Evolutionary conservation across 768 basidiomycete genomes (phyloP).

Genomic region (Lactifluus pinguis): DNA sequence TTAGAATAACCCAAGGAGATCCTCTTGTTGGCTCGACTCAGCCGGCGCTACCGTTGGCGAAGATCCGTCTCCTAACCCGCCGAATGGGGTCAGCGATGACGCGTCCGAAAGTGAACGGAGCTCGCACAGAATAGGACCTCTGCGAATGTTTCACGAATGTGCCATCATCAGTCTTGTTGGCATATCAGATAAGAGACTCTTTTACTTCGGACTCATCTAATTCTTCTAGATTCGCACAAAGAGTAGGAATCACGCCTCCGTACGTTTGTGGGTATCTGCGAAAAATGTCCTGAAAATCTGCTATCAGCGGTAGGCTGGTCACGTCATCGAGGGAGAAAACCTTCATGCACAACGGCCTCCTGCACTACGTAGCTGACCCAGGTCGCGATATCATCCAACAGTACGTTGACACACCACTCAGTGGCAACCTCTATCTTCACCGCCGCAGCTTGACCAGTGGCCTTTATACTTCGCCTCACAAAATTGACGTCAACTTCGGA

Average conservation of each 20-base stretch:
- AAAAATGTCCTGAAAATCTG: slow-evolving; percentile 76
- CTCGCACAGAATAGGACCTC: slow-evolving; percentile 78
- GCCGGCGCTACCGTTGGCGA: slow-evolving; percentile 11
- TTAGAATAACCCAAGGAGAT: slow-evolving; percentile 12
- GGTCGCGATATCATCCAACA: slow-evolving; percentile 87
- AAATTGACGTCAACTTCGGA: slow-evolving; percentile 99
- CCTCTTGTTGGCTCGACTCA: slow-evolving; percentile 6
- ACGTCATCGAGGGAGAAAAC: slow-evolving; percentile 31
- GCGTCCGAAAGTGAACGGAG: background rate
- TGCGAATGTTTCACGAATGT: slow-evolving; percentile 86
- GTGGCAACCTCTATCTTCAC: slow-evolving; percentile 91
- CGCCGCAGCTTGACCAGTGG: slow-evolving; percentile 84
- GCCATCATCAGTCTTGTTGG: no score
- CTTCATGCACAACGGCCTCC: slow-evolving; percentile 97
- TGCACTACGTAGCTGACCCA: slow-evolving; percentile 97
- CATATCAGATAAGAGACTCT: no score
- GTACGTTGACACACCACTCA: slow-evolving; percentile 82
- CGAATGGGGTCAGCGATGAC: background rate
- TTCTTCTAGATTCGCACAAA: slow-evolving; percentile 93
- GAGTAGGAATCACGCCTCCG: slow-evolving; percentile 91
- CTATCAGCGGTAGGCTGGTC: background rate
- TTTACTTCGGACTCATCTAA: slow-evolving; percentile 81
- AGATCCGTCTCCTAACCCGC: background rate
- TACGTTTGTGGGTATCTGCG: slow-evolving; percentile 94
- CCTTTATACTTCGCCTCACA: slow-evolving; percentile 88